phyloP scores from a whole-genome alignment of 129 eudicot genomes.

The Centaurea solstitialis region DNA sequence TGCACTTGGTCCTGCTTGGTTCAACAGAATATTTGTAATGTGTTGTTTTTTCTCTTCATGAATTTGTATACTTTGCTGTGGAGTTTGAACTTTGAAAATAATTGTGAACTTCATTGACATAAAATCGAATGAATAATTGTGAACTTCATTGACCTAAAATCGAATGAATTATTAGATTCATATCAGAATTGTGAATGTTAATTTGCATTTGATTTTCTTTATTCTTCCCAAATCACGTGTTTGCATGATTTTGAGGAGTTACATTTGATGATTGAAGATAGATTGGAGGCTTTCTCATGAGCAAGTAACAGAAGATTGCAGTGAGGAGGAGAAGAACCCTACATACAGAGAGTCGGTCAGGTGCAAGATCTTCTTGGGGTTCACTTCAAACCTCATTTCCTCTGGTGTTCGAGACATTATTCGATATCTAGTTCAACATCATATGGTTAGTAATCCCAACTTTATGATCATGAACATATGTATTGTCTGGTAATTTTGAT shows the following conservation, averaged over 20 bases:
- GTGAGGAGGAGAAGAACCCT: conserved; percentile 63
- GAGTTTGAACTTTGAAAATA: too few relatives aligned
- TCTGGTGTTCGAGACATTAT: conserved; percentile 90
- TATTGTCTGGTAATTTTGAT: background rate
- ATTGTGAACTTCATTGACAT: too few relatives aligned
- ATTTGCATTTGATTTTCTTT: background rate
- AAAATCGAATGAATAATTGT: too few relatives aligned
- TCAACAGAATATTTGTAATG: too few relatives aligned
- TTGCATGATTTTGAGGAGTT: conserved; percentile 18
- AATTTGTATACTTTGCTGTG: too few relatives aligned
- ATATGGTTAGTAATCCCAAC: conserved; percentile 59
- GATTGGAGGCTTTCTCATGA: conserved; percentile 95
- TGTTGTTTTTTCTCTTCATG: too few relatives aligned
- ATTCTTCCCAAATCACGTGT: background rate
- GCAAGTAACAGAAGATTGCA: conserved; percentile 62
- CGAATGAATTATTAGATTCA: too few relatives aligned
- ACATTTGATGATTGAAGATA: conserved; percentile 49
- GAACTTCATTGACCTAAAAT: too few relatives aligned
- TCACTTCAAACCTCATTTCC: conserved; percentile 89
- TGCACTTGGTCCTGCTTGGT: background rate
- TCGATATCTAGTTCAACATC: conserved; percentile 88
- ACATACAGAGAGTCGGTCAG: conserved; percentile 70
- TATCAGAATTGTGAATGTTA: too few relatives aligned
- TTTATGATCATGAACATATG: background rate
- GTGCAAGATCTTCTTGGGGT: conserved; percentile 90